A percentile compares a stretch with the other conserved stretches of the same genome.
These are phyloP conservation scores for Ophiocytium majus DNA, from an alignment of 352 stramenopile genomes.

Conservation along the genomic window DNA sequence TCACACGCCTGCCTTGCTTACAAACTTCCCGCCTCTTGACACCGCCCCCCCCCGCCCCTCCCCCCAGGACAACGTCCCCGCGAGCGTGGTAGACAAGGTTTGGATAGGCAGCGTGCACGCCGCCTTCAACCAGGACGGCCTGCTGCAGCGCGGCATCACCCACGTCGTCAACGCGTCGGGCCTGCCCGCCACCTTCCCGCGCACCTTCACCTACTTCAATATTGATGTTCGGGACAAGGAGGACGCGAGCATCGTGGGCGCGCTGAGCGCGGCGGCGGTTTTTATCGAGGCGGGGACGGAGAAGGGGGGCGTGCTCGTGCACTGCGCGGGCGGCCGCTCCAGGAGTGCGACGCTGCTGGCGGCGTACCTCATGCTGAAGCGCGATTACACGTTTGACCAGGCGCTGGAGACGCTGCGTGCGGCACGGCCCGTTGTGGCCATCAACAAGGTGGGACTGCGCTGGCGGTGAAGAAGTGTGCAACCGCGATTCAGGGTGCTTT, in stretches of 20 bases:
- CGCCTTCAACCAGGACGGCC: constrained; percentile 75
- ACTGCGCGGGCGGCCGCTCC: constrained; percentile 75
- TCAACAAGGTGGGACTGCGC: constrained; percentile 67
- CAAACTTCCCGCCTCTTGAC: too few species aligned
- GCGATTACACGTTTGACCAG: constrained; percentile 63
- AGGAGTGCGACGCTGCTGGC: constrained; percentile 72
- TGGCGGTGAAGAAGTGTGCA: too few species aligned
- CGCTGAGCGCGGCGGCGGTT: constrained; percentile 67
- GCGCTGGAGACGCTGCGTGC: constrained; percentile 64
- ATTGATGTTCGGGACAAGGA: constrained; percentile 74
- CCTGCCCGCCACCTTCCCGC: constrained; percentile 73
- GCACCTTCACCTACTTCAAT: constrained; percentile 77
- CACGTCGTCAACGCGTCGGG: constrained; percentile 76
- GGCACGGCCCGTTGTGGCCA: constrained; percentile 65
- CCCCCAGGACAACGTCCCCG: constrained; percentile 74
- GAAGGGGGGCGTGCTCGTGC: constrained; percentile 70
- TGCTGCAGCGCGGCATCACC: constrained; percentile 70
- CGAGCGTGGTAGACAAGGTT: constrained; percentile 65
- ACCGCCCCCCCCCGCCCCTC: too few species aligned
- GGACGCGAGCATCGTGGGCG: constrained; percentile 77
- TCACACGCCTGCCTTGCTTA: too few species aligned
- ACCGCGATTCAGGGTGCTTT: too few species aligned
- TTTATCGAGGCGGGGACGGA: constrained; percentile 73
- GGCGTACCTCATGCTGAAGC: constrained; percentile 72
- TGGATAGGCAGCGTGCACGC: constrained; percentile 78